Conservation (phyloP, 2,329 filamentous ascomycete genomes). For the Fonsecaea erecta region DNA sequence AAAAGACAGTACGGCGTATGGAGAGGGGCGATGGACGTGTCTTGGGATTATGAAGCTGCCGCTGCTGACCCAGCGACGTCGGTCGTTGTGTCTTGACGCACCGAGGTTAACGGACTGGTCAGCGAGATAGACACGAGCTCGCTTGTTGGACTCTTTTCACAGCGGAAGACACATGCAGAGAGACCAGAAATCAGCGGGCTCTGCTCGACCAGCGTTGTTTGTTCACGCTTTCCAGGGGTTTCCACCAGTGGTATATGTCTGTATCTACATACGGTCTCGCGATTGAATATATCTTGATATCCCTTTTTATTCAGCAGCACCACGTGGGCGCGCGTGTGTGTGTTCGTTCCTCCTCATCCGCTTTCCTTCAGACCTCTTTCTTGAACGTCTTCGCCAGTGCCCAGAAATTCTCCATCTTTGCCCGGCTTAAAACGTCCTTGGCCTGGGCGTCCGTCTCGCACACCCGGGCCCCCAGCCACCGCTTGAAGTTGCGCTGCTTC, state of each 20-base stretch:
- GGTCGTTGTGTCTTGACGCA: neutral
- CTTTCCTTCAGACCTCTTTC: slow-evolving; percentile 33
- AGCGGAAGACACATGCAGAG: neutral
- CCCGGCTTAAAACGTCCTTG: slow-evolving; percentile 74
- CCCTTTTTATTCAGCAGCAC: neutral
- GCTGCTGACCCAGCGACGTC: neutral
- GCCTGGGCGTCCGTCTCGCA: slow-evolving; percentile 92
- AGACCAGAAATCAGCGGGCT: neutral
- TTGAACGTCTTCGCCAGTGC: slow-evolving; percentile 75
- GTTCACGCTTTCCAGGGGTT: neutral
- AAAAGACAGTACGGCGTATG: neutral
- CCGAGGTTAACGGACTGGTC: neutral
- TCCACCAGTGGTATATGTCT: neutral
- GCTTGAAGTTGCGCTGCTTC: slow-evolving; percentile 78
- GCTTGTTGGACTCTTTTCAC: neutral
- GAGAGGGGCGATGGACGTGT: neutral
- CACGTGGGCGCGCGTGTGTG: no score
- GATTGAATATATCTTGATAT: slow-evolving; percentile 6
- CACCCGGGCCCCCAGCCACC: slow-evolving; percentile 81
- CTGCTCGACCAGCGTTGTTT: no score
- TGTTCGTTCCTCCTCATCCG: no score
- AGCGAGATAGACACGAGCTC: neutral
- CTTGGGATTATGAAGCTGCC: neutral
- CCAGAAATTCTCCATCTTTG: slow-evolving; percentile 97
- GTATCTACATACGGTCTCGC: neutral